Base-by-base conservation (phyloP, 805 yeast species). In the Saccharomycopsis babjevae region DNA sequence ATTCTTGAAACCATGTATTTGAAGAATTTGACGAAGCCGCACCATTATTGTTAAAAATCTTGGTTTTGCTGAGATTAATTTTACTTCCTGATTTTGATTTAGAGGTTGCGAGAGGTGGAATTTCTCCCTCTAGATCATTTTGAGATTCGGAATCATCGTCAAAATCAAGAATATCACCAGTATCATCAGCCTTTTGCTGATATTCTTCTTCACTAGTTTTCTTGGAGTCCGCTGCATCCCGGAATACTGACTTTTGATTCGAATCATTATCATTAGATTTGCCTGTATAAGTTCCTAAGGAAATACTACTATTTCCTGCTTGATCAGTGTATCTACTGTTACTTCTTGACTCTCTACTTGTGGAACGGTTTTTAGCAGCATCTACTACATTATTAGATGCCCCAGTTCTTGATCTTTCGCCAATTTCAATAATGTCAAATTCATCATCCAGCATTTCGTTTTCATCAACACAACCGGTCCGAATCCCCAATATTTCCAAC, bases 401-500 rank as follows among this genome's bases (percentile, higher is more conserved):
- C 13, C 52, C 5, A 5, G 32, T 13, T 46, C 52, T 46, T 22
- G 52, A 46, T 3, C 32, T 28, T 22, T 28, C 32, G 22, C 52
- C 52, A 25, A 46, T 46, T 16, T 46, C 52, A 46, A 46, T 97
- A 56, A 91, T 86, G 69, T 93, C 97, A 71, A 93, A 93, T 71
- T 94, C 99, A 69, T 94, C 98, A 72, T 94, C 99, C 57, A 90
- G 83, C 32, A 46, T 46, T 60, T 74, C 81, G 57, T 74, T 73
- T 61, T 89, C 96, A 66, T 86, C 93, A 20, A 88, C 79, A 65
- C 93, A 89, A 0, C 99, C 99, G 1, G 96, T 88, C 67, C 88
- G 86, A 67, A 94, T 96, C 55, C 96, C 94, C 66, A 94, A 77
- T 66, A 93, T 89, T 71, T 94, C 99, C 62, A 94, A 80, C 99